Percentiles rank a stretch among this genome's conserved stretches.
Evolutionary conservation across 139 green algal species (phyloP).

Genomic region (Bryopsis sp.): DNA sequence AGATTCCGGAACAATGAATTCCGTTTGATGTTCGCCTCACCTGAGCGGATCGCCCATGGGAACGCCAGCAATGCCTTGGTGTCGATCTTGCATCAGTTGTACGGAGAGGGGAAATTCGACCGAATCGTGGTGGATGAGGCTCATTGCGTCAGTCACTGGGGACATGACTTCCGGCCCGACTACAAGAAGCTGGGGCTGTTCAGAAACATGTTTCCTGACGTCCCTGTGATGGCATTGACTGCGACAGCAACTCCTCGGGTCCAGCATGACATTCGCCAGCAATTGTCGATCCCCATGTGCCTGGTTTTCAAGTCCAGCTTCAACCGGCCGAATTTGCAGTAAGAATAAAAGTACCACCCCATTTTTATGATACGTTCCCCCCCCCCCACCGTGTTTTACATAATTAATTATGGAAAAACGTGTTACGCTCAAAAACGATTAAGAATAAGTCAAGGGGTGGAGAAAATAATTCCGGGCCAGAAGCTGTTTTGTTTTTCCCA

Average conservation of each 20-base stretch:
- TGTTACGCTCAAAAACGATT: too few species aligned
- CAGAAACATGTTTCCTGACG: slow-evolving; percentile 20
- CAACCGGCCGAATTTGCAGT: slow-evolving; percentile 86
- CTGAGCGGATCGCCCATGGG: slow-evolving; percentile 80
- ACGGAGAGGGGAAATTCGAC: slow-evolving; percentile 37
- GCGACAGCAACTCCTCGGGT: slow-evolving; percentile 66
- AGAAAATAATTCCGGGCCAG: too few species aligned
- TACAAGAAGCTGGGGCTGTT: slow-evolving; percentile 45
- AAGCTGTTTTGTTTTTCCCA: too few species aligned
- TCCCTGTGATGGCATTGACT: slow-evolving; percentile 68
- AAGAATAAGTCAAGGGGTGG: too few species aligned
- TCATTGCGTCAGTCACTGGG: slow-evolving; percentile 94
- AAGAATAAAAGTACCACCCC: slow-evolving; percentile 8
- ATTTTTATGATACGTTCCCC: neutral
- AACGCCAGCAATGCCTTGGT: slow-evolving; percentile 58
- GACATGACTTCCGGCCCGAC: slow-evolving; percentile 86
- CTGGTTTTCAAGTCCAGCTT: slow-evolving; percentile 80
- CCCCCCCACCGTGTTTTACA: neutral
- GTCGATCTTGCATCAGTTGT: slow-evolving; percentile 48
- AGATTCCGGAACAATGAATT: too few species aligned
- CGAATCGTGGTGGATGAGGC: slow-evolving; percentile 88
- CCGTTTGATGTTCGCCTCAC: slow-evolving; percentile 90
- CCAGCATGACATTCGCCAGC: slow-evolving; percentile 37
- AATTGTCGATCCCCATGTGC: slow-evolving; percentile 48
- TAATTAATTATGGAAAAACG: too few species aligned